These are phyloP conservation scores for Fusarium miscanthi DNA, from an alignment of 2,329 filamentous ascomycete genomes.

Conservation along the genomic window DNA sequence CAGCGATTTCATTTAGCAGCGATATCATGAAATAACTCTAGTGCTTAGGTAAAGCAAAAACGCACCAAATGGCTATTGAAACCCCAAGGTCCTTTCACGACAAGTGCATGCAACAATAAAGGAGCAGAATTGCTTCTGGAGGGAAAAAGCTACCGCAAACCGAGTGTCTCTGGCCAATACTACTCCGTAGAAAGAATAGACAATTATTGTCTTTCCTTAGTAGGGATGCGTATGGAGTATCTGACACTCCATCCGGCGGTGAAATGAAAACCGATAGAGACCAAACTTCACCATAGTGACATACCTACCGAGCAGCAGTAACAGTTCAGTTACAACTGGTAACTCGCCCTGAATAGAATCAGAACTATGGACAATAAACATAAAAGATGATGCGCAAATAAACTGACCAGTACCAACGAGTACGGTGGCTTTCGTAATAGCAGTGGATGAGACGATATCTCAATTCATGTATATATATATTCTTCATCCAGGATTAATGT, in stretches of 20 bases:
- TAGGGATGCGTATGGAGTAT: conserved; percentile 2
- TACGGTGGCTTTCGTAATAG: conserved; percentile 18
- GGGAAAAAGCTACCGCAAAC: not conserved
- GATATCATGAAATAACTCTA: not conserved
- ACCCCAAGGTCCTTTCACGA: not conserved
- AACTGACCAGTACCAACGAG: conserved; percentile 6
- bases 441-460: conserved; percentile 28
- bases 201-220: not conserved
- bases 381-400: not conserved
- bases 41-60: not conserved
- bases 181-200: not conserved
- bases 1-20: not conserved
- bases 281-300: conserved; percentile 10
- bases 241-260: conserved; percentile 26
- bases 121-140: not conserved
- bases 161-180: not conserved
- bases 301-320: not conserved
- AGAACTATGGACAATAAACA: not conserved
- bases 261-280: conserved; percentile 4
- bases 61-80: not conserved
- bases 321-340: not conserved
- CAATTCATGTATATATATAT: conserved; percentile 7
- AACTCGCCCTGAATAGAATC: not conserved
- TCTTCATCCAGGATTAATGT: conserved; percentile 33
- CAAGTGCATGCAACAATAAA: not conserved